Percentiles rank a stretch among this genome's conserved stretches.
Evolutionary conservation across 148 eudicot species (phyloP).

Genomic region (Cornus kousa): DNA sequence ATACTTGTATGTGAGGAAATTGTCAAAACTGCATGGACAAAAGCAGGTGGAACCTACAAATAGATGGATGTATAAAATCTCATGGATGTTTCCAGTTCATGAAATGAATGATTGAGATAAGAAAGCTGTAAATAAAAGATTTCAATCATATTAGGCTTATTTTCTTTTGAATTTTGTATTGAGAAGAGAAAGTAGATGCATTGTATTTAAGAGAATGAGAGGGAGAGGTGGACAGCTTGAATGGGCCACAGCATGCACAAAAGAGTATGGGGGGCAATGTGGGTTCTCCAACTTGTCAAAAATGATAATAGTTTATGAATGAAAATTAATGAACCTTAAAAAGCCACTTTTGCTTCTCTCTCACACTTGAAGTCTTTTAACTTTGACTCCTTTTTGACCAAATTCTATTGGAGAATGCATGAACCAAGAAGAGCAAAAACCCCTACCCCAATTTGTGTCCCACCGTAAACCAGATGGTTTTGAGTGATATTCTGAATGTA

Average conservation of each 20-base stretch:
- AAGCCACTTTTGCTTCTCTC: constrained; percentile 21
- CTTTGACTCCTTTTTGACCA: constrained; percentile 34
- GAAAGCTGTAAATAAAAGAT: constrained; percentile 3
- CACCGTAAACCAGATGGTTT: constrained; percentile 5
- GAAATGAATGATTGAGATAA: constrained; percentile 25
- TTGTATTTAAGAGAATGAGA: constrained; percentile 23
- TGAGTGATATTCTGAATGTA: constrained; percentile 12
- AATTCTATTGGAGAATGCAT: constrained; percentile 24
- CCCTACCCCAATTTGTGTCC: neutral
- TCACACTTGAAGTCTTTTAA: constrained; percentile 6
- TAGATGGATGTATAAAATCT: constrained; percentile 29
- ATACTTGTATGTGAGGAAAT: neutral
- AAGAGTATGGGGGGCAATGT: constrained; percentile 27
- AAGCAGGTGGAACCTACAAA: constrained; percentile 23
- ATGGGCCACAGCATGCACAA: constrained; percentile 38
- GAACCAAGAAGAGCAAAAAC: constrained; percentile 1
- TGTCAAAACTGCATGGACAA: neutral
- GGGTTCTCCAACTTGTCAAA: constrained; percentile 23
- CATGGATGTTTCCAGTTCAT: constrained; percentile 34
- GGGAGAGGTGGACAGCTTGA: constrained; percentile 38
- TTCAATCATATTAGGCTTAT: neutral
- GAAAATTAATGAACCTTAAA: constrained; percentile 16
- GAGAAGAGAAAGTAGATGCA: constrained; percentile 34
- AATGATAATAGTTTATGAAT: constrained; percentile 11
- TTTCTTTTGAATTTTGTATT: neutral